Conservation (phyloP, 164 flowering plant species). For the Vitis riparia region DNA sequence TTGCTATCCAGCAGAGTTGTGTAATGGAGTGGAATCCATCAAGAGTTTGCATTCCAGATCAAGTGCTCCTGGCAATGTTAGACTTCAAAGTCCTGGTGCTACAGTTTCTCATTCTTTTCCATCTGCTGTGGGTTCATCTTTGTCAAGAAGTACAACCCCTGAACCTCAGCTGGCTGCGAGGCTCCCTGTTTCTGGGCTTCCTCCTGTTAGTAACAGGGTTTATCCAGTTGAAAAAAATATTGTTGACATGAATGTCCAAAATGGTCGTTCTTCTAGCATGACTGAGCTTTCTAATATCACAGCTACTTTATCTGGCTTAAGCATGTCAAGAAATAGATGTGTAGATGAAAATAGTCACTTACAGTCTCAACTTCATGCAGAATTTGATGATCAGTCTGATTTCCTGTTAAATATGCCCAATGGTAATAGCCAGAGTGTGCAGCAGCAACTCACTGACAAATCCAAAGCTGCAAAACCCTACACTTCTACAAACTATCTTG, state of each 20-base stretch:
- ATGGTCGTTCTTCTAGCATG: conserved; percentile 36
- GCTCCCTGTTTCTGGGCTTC: conserved; percentile 42
- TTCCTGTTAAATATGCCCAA: conserved; percentile 35
- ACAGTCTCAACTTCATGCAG: conserved; percentile 39
- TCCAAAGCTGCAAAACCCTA: conserved; percentile 31
- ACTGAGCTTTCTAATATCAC: conserved; percentile 46
- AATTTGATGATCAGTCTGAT: conserved; percentile 29
- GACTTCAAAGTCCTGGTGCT: conserved; percentile 42
- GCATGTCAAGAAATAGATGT: conserved; percentile 37
- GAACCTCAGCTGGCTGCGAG: conserved; percentile 53
- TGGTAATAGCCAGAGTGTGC: conserved; percentile 35
- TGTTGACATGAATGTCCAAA: conserved; percentile 31
- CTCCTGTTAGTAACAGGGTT: conserved; percentile 53
- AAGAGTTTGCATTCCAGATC: conserved; percentile 40
- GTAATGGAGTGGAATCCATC: conserved; percentile 30
- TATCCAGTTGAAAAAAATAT: conserved; percentile 31
- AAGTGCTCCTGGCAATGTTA: conserved; percentile 29
- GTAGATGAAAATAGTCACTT: conserved; percentile 30
- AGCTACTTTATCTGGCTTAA: conserved; percentile 48
- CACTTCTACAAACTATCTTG: conserved; percentile 30
- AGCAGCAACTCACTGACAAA: conserved; percentile 38
- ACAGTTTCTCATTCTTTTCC: conserved; percentile 45
- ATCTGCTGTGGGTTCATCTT: conserved; percentile 50
- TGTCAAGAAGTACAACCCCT: conserved; percentile 64
- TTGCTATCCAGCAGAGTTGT: conserved; percentile 25